Conservation (phyloP, 176 grass and related monocot genomes). For the Secale cereale region DNA sequence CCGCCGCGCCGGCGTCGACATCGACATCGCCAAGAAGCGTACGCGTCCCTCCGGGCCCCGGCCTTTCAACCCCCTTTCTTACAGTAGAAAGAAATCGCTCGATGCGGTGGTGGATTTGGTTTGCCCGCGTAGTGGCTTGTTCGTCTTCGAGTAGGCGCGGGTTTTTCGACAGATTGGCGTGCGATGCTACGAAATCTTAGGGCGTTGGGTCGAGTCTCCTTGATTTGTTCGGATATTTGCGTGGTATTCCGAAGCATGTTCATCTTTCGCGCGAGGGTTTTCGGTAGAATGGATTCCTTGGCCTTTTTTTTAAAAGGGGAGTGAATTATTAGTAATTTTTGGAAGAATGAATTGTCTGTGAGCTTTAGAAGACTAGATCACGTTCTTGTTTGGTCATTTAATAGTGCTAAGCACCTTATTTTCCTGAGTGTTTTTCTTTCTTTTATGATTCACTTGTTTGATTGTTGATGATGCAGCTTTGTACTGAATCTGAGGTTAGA, state of each 20-base stretch:
- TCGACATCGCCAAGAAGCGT: constrained; percentile 17
- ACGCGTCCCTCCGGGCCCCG: not conserved
- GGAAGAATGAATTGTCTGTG: not conserved
- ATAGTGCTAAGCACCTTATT: not conserved
- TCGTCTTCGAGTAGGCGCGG: not conserved
- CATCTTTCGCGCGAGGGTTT: not conserved
- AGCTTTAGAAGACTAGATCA: not conserved
- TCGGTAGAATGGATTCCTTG: not conserved
- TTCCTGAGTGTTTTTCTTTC: not conserved
- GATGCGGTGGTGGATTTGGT: not conserved
- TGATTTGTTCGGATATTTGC: not conserved
- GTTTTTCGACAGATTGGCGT: not conserved
- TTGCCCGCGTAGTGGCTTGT: not conserved
- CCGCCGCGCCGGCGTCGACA: constrained; percentile 16
- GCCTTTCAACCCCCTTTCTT: not conserved
- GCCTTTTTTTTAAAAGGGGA: not conserved
- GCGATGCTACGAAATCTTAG: not conserved
- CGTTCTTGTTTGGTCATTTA: not conserved
- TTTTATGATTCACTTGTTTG: not conserved
- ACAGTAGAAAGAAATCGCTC: not conserved
- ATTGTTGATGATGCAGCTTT: not conserved
- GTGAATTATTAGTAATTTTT: not conserved
- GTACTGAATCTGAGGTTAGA: not conserved
- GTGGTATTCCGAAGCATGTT: not conserved
- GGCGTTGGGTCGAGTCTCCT: not conserved